Evolutionary conservation across 371 early-diverging fungal genomes (phyloP), one percentile per base, ranked within the genome.

Genomic region (Syncephalastrum contaminatum): DNA sequence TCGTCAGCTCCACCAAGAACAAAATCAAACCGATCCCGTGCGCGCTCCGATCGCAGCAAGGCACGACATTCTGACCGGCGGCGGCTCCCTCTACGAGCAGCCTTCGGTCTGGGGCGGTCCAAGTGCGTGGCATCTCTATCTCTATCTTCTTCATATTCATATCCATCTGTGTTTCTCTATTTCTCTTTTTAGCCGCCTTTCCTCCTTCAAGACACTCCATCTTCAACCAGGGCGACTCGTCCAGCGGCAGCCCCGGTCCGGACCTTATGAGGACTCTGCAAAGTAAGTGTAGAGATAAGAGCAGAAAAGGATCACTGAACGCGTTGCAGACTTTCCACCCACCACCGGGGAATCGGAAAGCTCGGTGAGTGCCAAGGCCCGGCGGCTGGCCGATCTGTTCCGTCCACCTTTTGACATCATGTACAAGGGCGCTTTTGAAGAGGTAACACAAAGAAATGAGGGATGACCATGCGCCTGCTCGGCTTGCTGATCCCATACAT

Each of bases 361-460:
- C 10, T 30, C 36, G 36, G 36, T 39, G 4, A 63, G 55, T 48
- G 67, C 76, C 15, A 83, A 80, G 56, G 70, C 74, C 7, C 74
- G 65, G 46, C 62, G 82, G 44, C 63, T 91, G 48, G 87, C 88
- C 3, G 81, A 90, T 53, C 70, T 97, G 41, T 96, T 93, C 67
- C 81, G 86, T 52, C 91, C 95, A 3, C 97, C 97, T 0, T 78
- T 83, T 22, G 95, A 92, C 49, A 87, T 97, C 57, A 95, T 95
- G 88, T 88, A 80, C 58, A 61, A 61, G 43, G 93, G 91, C 14
- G 75, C 69, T 53, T 87, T 95, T 66, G 91, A 92, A 47, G 75
- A 80, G 53, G 88, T 85, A 68, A 30, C 36, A 30, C 36, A 30
- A 2, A 30, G 10, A 30, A 6, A 10, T 10, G 36, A 18, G 1